phyloP scores from a whole-genome alignment of 768 basidiomycete genomes.

The Leccinellum albellum region DNA sequence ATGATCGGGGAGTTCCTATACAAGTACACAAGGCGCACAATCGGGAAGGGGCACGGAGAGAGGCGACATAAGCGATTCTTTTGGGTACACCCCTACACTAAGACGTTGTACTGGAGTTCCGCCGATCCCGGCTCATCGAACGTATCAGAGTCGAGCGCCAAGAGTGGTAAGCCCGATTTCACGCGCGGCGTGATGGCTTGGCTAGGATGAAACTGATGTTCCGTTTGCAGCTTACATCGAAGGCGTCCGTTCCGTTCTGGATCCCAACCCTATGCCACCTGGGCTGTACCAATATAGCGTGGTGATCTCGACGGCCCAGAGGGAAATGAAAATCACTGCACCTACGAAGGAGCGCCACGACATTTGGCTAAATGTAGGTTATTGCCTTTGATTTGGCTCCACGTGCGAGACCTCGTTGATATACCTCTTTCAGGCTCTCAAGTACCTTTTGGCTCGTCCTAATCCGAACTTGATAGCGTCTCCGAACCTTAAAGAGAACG shows the following conservation, averaged over 20 bases:
- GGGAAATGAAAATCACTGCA: slow-evolving; percentile 99
- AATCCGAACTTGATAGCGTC: slow-evolving; percentile 26
- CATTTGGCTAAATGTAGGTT: slow-evolving; percentile 86
- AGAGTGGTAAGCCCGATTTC: slow-evolving; percentile 74
- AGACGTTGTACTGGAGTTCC: slow-evolving; percentile 95
- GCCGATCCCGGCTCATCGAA: slow-evolving; percentile 87
- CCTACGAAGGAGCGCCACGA: slow-evolving; percentile 94
- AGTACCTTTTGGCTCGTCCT: slow-evolving; percentile 84
- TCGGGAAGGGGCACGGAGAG: slow-evolving; percentile 89
- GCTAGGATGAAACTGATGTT: slow-evolving; percentile 1
- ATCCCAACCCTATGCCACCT: slow-evolving; percentile 94
- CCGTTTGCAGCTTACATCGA: slow-evolving; percentile 78
- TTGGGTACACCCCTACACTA: slow-evolving; percentile 99
- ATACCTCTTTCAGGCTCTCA: slow-evolving; percentile 64
- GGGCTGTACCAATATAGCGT: slow-evolving; percentile 92
- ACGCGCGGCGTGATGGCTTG: slow-evolving; percentile 1
- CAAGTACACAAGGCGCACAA: slow-evolving; percentile 89
- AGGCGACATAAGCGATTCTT: slow-evolving; percentile 93
- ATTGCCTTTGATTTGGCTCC: slow-evolving; percentile 7
- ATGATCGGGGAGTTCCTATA: slow-evolving; percentile 99
- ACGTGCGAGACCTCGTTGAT: slow-evolving; percentile 5
- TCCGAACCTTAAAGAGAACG: slow-evolving; percentile 28
- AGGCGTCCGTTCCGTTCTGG: slow-evolving; percentile 85
- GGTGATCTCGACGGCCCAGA: slow-evolving; percentile 84
- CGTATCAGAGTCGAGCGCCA: slow-evolving; percentile 89